Conservation (phyloP, 192 early-diverging fungal species). For the Polychytrium aggregatum region DNA sequence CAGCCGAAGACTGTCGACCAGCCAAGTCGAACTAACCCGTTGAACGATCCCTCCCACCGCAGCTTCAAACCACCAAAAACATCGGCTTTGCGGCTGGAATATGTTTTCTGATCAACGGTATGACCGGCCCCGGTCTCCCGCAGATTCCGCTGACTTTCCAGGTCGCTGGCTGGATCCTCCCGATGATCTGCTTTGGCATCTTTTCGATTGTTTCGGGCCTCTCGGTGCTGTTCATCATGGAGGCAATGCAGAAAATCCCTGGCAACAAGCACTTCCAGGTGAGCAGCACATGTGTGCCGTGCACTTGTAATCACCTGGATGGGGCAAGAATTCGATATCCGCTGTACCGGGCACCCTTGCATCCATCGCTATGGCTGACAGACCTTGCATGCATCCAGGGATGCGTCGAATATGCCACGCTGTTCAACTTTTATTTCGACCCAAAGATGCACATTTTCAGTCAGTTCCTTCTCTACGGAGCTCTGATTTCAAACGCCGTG, state of each 20-base stretch:
- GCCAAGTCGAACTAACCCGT: too few relatives aligned
- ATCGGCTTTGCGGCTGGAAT: conserved; percentile 33
- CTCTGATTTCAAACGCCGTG: conserved; percentile 30
- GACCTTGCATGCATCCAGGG: too few relatives aligned
- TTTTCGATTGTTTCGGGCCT: conserved; percentile 34
- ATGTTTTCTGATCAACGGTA: conserved; percentile 35
- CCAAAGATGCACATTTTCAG: conserved; percentile 22
- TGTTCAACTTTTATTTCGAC: conserved; percentile 51
- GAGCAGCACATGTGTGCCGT: too few relatives aligned
- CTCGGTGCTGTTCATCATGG: conserved; percentile 40
- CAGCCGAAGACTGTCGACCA: too few relatives aligned
- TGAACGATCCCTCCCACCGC: too few relatives aligned
- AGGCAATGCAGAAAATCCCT: conserved; percentile 48
- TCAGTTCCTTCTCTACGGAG: conserved; percentile 37
- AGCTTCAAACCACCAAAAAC: conserved; percentile 33
- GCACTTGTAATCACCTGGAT: too few relatives aligned
- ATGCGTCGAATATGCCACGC: conserved; percentile 43
- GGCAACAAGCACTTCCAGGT: conserved; percentile 42
- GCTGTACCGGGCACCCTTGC: too few relatives aligned
- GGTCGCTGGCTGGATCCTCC: conserved; percentile 26
- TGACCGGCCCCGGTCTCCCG: conserved; percentile 41
- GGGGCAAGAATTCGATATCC: too few relatives aligned
- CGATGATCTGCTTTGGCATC: conserved; percentile 16
- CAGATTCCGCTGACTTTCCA: conserved; percentile 30
- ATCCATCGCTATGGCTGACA: too few relatives aligned